A percentile compares a stretch with the other conserved stretches of the same genome.
Evolutionary conservation across 2,329 filamentous ascomycete genomes (phyloP).

Genomic region (Aspergillus persii): DNA sequence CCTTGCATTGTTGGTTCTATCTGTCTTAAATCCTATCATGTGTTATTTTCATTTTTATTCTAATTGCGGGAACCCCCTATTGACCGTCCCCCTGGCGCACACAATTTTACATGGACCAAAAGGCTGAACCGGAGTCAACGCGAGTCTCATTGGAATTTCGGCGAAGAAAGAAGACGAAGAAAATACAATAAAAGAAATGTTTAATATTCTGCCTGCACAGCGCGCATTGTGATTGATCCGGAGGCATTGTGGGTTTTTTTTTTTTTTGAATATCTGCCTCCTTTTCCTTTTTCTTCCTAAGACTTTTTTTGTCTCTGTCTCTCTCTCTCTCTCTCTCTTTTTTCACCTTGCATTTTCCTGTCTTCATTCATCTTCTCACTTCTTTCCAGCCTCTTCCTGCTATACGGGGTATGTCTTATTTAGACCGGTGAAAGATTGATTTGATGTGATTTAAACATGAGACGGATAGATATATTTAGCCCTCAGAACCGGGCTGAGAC

Average conservation of each 20-base stretch:
- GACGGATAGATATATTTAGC: slow-evolving; percentile 20
- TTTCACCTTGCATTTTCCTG: slow-evolving; percentile 1
- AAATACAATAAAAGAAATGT: slow-evolving; percentile 1
- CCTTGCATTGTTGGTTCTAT: background rate
- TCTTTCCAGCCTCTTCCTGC: slow-evolving; percentile 2
- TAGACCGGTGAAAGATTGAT: slow-evolving; percentile 9
- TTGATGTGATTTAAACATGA: slow-evolving; percentile 18
- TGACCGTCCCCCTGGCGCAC: slow-evolving; percentile 15
- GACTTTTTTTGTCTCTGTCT: no score
- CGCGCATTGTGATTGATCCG: slow-evolving; percentile 6
- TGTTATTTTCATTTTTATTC: slow-evolving; percentile 10
- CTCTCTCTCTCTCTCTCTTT: background rate
- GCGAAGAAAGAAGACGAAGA: background rate
- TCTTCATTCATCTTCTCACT: slow-evolving; percentile 2
- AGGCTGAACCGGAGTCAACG: slow-evolving; percentile 19
- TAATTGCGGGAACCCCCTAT: background rate
- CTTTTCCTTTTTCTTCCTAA: background rate
- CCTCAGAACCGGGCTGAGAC: slow-evolving; percentile 9
- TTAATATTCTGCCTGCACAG: slow-evolving; percentile 3
- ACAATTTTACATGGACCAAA: slow-evolving; percentile 12
- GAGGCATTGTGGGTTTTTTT: background rate
- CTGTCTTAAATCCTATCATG: slow-evolving; percentile 1
- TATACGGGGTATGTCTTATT: slow-evolving; percentile 2
- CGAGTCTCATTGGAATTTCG: slow-evolving; percentile 7
- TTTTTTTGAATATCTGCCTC: slow-evolving; percentile 1